Base-by-base conservation (phyloP, 139 green algal species). In the Picochlorum sp. region DNA sequence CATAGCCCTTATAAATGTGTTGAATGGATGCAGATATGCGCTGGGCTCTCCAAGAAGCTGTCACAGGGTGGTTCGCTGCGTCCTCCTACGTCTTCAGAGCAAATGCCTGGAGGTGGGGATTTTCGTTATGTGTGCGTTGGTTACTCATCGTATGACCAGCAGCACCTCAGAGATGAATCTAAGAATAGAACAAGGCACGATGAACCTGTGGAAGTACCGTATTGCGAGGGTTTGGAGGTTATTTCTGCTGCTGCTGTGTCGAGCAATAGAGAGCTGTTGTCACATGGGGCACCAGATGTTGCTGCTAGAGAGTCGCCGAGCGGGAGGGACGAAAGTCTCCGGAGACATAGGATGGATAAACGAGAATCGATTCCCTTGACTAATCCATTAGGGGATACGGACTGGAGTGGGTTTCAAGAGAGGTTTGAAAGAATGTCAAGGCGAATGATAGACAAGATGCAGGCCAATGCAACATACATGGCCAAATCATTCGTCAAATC, bases 161-260 rank as follows among this genome's bases (percentile, higher is more conserved):
- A 77, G 47, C 21, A 54, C 10, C 15, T 77, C 15, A 73, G 66
- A 58, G 45, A 57, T 3, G 64, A 65, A 16, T 63, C 71, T 1
- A 58, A 49, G 3, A 10, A 32, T 23, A 54, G 71, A 57, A 68
- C 21, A 18, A 64, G 56, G 26, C 45, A 49, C 14, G 47, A 26
- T 6, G 71, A 77, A 5, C 28, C 71, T 3, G 71, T 77, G 23
- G 32, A 58, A 58, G 56, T 77, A 18, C 71, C 71, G 1, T 77
- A 73, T 49, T 77, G 71, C 51, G 71, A 77, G 49, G 71, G 71
- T 11, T 34, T 77, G n/a, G 71, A 77, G 58, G 46, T 76, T 7
- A 62, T 72, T 24, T 72, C 64, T 9, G 56, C 70, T 13, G 70
- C 70, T 49, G 70, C 70, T n/a, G 44, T 72, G 4, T 58, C 44